phyloP scores from a whole-genome alignment of 2,329 filamentous ascomycete genomes.

The Cytospora leucostoma region DNA sequence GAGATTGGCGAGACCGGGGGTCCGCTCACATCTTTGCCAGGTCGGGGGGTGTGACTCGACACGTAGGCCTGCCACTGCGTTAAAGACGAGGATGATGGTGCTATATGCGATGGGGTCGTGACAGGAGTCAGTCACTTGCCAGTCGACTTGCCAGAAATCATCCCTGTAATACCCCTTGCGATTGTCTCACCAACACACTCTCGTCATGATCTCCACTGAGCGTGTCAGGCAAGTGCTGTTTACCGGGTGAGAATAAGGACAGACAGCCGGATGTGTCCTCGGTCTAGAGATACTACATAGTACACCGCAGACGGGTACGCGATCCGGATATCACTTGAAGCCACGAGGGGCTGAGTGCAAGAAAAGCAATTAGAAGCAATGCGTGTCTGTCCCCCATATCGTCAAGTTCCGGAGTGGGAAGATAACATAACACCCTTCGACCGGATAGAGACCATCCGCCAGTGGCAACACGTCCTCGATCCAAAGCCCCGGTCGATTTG shows the following conservation, averaged over 20 bases:
- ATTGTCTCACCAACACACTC: too few relatives aligned
- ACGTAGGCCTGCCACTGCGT: neutral
- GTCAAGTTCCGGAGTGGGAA: neutral
- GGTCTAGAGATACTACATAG: too few relatives aligned
- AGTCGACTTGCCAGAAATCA: too few relatives aligned
- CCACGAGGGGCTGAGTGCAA: neutral
- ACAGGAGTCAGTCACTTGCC: neutral
- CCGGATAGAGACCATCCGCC: neutral
- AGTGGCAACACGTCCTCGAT: neutral
- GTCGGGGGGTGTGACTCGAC: neutral
- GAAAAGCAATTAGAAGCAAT: neutral
- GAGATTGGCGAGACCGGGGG: conserved; percentile 18
- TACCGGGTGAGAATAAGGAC: neutral
- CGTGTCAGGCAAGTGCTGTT: neutral
- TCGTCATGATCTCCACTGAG: neutral
- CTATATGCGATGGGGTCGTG: neutral
- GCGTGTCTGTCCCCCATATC: neutral
- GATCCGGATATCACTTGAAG: neutral
- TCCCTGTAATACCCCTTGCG: too few relatives aligned
- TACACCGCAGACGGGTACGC: neutral
- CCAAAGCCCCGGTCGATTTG: too few relatives aligned
- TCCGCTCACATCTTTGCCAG: neutral
- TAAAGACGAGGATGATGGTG: neutral
- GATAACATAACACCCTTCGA: neutral
- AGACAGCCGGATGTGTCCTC: too few relatives aligned